Conservation (phyloP, 2,329 filamentous ascomycete species). For the Penicillium nordicum region DNA sequence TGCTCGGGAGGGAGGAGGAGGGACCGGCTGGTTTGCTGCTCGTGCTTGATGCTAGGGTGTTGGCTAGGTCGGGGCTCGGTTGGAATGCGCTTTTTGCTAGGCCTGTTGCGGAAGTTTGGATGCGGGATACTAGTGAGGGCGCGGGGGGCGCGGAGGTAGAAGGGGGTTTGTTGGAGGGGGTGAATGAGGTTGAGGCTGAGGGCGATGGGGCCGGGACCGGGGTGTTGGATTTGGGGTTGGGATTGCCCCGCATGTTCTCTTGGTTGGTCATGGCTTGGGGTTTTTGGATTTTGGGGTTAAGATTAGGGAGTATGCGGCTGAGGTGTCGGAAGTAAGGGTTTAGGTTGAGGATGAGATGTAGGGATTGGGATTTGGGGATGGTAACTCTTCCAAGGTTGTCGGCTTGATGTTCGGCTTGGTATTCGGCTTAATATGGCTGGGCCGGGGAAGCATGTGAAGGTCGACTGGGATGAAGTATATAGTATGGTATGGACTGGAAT, state of each 20-base stretch:
- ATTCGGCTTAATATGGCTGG: slow-evolving; percentile 1
- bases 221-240: not conserved
- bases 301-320: not conserved
- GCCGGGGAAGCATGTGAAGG: slow-evolving; percentile 6
- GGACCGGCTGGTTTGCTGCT: slow-evolving; percentile 11
- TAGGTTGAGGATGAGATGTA: not conserved
- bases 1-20: not conserved
- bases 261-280: not conserved
- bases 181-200: not conserved
- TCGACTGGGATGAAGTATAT: not conserved
- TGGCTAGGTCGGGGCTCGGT: slow-evolving; percentile 15
- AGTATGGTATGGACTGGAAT: not conserved
- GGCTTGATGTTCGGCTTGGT: not conserved
- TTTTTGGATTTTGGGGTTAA: not conserved
- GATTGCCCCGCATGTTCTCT: slow-evolving; percentile 7
- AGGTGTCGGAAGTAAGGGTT: not conserved
- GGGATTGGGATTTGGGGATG: not conserved
- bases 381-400: not conserved
- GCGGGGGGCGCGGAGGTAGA: not conserved
- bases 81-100: slow-evolving; percentile 32
- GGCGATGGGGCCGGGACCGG: not conserved
- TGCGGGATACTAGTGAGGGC: slow-evolving; percentile 25
- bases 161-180: not conserved
- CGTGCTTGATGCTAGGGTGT: slow-evolving; percentile 20
- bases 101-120: slow-evolving; percentile 36